Evolutionary conservation across 179 eudicot genomes (phyloP).

Genomic region (Silene vulgaris): DNA sequence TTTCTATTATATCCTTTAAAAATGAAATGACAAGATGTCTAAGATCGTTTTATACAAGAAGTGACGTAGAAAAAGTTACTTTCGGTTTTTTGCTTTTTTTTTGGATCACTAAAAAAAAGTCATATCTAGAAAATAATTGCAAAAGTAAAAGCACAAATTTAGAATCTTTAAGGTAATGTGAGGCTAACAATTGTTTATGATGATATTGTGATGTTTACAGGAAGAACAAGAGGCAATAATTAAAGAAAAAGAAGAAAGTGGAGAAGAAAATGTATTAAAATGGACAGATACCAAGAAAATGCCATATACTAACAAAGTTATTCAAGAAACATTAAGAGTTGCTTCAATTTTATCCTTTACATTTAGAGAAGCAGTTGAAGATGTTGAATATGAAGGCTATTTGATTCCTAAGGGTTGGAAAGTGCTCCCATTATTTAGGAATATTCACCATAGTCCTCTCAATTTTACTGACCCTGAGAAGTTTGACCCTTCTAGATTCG

Average conservation of each 20-base stretch:
- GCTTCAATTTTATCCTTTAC: constrained; percentile 82
- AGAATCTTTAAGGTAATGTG: constrained; percentile 14
- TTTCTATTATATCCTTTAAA: too few relatives aligned
- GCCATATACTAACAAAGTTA: constrained; percentile 38
- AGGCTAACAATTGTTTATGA: constrained; percentile 8
- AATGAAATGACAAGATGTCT: too few relatives aligned
- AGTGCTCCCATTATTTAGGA: constrained; percentile 79
- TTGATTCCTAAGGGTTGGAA: constrained; percentile 94
- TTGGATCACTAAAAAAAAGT: neutral
- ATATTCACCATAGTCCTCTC: constrained; percentile 61
- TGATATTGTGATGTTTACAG: constrained; percentile 29
- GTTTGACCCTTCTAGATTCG: constrained; percentile 89
- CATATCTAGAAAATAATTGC: constrained; percentile 8
- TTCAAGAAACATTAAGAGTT: constrained; percentile 69
- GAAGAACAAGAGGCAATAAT: constrained; percentile 89
- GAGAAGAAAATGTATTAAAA: constrained; percentile 31
- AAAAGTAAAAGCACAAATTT: neutral
- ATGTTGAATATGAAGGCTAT: constrained; percentile 73
- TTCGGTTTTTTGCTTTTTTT: neutral
- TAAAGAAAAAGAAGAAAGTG: constrained; percentile 37
- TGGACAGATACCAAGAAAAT: constrained; percentile 75
- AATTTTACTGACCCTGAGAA: constrained; percentile 67
- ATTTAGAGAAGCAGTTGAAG: constrained; percentile 84
- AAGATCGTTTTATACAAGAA: too few relatives aligned
- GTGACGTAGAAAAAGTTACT: neutral